Conservation (phyloP, 2,329 filamentous ascomycete genomes). For the Neospermospora avenae region DNA sequence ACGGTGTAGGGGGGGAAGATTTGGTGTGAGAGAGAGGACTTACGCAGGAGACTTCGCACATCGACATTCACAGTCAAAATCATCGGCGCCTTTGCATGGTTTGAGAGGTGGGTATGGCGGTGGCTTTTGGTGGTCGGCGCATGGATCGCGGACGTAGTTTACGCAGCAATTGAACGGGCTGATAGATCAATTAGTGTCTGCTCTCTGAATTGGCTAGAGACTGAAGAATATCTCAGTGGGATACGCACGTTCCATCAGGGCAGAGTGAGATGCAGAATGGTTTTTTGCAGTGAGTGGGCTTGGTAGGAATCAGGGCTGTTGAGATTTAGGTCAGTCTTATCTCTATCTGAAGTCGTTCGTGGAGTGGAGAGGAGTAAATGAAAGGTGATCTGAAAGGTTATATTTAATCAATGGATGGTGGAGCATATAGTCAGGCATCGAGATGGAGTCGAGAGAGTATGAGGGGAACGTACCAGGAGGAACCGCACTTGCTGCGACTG, state of each 20-base stretch:
- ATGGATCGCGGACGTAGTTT: conserved; percentile 8
- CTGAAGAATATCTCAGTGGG: background rate
- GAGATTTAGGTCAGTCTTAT: background rate
- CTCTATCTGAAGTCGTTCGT: too few species aligned
- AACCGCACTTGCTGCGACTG: background rate
- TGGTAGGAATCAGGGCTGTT: background rate
- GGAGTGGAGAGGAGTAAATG: too few species aligned
- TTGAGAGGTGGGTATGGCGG: background rate
- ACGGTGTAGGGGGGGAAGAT: too few species aligned
- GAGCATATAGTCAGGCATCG: too few species aligned
- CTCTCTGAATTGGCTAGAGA: too few species aligned
- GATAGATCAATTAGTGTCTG: background rate
- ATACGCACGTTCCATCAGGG: background rate
- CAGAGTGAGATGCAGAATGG: background rate
- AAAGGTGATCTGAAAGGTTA: too few species aligned
- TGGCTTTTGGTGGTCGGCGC: conserved; percentile 3
- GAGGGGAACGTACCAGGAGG: background rate
- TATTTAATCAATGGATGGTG: too few species aligned
- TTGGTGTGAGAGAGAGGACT: background rate
- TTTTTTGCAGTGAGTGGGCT: background rate
- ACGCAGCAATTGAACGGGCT: conserved; percentile 12
- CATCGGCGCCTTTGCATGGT: background rate
- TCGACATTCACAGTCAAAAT: conserved; percentile 3
- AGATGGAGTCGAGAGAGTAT: background rate
- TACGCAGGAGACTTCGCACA: conserved; percentile 1